phyloP scores from a whole-genome alignment of 805 yeast genomes.

The Candida tammaniensis region DNA sequence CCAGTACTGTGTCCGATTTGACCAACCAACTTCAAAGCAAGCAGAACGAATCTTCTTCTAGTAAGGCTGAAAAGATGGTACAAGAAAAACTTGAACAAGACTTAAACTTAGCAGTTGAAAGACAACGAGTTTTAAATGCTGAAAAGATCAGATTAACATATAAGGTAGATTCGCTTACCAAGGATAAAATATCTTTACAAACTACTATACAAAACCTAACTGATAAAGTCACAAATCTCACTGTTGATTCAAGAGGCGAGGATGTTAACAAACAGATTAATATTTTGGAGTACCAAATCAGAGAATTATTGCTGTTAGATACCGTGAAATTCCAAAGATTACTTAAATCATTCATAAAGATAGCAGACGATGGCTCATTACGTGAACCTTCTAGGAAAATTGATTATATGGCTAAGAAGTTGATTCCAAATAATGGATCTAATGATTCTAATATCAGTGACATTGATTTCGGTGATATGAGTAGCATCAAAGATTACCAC shows the following conservation, averaged over 20 bases:
- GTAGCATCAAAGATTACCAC: conserved; percentile 29
- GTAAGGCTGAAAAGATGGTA: conserved; percentile 11
- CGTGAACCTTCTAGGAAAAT: conserved; percentile 57
- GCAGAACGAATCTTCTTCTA: conserved; percentile 15
- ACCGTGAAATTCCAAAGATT: conserved; percentile 48
- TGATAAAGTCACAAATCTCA: conserved; percentile 28
- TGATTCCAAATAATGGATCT: conserved; percentile 8
- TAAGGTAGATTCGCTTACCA: conserved; percentile 34
- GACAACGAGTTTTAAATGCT: conserved; percentile 41
- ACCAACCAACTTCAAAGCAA: conserved; percentile 21
- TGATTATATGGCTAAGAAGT: conserved; percentile 16
- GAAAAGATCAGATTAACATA: conserved; percentile 44
- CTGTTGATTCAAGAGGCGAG: conserved; percentile 16
- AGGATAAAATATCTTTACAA: conserved; percentile 36
- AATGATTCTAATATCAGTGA: conserved; percentile 11
- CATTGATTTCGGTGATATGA: conserved; percentile 19
- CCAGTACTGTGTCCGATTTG: conserved; percentile 20
- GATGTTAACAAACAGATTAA: conserved; percentile 15
- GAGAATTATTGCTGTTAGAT: conserved; percentile 40
- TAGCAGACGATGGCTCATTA: conserved; percentile 57
- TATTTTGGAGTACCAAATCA: conserved; percentile 40
- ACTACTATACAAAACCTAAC: conserved; percentile 35
- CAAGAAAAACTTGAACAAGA: conserved; percentile 35
- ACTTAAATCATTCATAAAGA: conserved; percentile 48
- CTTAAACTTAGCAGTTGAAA: conserved; percentile 39